phyloP scores from a whole-genome alignment of 1,284 basidiomycete genomes.

The Cryptococcus sp. region DNA sequence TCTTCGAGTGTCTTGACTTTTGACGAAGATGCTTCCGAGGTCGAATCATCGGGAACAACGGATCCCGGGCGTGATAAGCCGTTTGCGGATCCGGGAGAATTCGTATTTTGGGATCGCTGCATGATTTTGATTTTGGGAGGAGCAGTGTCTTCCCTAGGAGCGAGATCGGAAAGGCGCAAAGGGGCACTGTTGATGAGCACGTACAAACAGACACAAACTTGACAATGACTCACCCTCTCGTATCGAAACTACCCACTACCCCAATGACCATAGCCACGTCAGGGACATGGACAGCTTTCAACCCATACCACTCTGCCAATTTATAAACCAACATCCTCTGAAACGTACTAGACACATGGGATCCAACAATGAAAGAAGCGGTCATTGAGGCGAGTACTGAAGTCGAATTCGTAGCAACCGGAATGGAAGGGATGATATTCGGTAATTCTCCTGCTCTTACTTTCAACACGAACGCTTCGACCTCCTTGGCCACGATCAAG shows the following conservation, averaged over 20 bases:
- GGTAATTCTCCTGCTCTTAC: constrained; percentile 15
- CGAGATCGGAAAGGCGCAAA: constrained; percentile 22
- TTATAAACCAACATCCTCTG: constrained; percentile 46
- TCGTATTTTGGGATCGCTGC: constrained; percentile 24
- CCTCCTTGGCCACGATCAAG: constrained; percentile 37
- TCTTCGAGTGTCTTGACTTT: constrained; percentile 40
- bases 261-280: constrained; percentile 33
- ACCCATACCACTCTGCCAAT: constrained; percentile 44
- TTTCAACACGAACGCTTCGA: constrained; percentile 34
- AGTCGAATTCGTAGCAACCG: constrained; percentile 8
- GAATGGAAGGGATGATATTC: neutral
- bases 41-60: constrained; percentile 8
- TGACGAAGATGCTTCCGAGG: constrained; percentile 10
- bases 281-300: constrained; percentile 25
- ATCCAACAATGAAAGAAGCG: constrained; percentile 17
- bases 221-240: constrained; percentile 22
- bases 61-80: constrained; percentile 6
- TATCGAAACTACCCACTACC: constrained; percentile 27
- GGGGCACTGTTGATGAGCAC: constrained; percentile 19
- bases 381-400: constrained; percentile 18
- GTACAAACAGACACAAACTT: neutral
- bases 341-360: constrained; percentile 30
- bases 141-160: constrained; percentile 19
- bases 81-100: constrained; percentile 2
- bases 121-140: constrained; percentile 40